Evolutionary conservation across 2,329 filamentous ascomycete genomes (phyloP).

Genomic region (Penicillium sp.): DNA sequence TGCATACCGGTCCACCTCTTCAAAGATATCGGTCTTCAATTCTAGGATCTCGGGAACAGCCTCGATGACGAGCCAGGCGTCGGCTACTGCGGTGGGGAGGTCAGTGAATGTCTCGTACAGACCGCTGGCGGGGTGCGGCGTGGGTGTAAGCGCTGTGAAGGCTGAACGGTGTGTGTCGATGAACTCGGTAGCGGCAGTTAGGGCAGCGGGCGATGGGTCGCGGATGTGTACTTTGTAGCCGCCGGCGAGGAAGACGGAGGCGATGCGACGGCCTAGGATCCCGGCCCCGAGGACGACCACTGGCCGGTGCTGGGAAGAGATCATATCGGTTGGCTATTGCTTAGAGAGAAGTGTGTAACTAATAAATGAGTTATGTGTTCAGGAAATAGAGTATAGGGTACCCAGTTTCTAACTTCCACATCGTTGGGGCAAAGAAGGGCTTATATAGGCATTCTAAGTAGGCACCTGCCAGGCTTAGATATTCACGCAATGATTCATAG

Average conservation of each 20-base stretch:
- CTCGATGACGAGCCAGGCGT: conserved; percentile 60
- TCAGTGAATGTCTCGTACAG: conserved; percentile 42
- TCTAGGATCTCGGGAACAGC: conserved; percentile 56
- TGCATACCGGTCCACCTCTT: conserved; percentile 48
- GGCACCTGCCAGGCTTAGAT: too few species aligned
- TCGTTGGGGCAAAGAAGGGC: not conserved
- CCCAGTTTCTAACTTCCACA: not conserved
- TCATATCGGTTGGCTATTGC: not conserved
- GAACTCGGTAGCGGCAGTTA: conserved; percentile 34
- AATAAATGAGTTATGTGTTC: not conserved
- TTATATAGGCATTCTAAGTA: not conserved
- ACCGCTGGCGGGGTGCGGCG: conserved; percentile 33
- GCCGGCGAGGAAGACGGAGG: conserved; percentile 31
- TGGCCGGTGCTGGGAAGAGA: conserved; percentile 29
- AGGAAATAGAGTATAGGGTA: not conserved
- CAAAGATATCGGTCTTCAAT: conserved; percentile 55
- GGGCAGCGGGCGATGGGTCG: conserved; percentile 33
- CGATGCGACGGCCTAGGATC: conserved; percentile 45
- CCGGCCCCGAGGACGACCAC: conserved; percentile 46
- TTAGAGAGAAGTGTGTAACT: too few species aligned
- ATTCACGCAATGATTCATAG: not conserved
- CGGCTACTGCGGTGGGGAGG: conserved; percentile 46
- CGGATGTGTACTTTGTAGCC: conserved; percentile 34
- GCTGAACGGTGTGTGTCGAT: conserved; percentile 36
- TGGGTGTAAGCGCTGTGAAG: conserved; percentile 30